Base-by-base conservation (phyloP, 345 rosid species). In the Gossypium herbaceum region DNA sequence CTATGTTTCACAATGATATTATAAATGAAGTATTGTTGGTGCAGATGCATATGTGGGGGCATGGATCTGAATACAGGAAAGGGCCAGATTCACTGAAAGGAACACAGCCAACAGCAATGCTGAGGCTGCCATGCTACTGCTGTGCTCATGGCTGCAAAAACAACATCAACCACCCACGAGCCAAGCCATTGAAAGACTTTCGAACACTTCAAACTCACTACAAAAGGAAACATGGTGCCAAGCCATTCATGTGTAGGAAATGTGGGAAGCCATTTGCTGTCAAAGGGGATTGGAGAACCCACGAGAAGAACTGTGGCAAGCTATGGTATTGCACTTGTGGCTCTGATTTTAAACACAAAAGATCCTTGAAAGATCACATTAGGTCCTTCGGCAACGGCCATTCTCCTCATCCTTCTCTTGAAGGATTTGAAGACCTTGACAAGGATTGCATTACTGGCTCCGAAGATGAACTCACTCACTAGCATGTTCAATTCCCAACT, bases 211-310 rank as follows among this genome's bases (percentile, higher is more conserved):
- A 91, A 50, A 91, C 93, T 44, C 97, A 89, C 78, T 91, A 84
- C 92, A 91, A 89, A 65, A 85, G 97, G 52, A 91, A 91, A 82
- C 97, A 89, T 9, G 97, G 93, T 0, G 78, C 80, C 16, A 91
- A 91, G 81, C 90, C 89, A 41, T 91, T 91, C 65, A 70, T 79
- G 79, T 95, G 99, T 78, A 79, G 99, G 73, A 95, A 93, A 79
- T 95, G 99, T 41, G 88, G 84, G 34, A 93, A 95, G 76, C 71
- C 94, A 0, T 93, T 93, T 59, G 98, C 99, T 0, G 98, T 95
- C 13, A 93, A 94, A 80, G 99, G 99, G 1, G 99, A 95, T 56
- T 95, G 99, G 99, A 80, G 99, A 65, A 95, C 99, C 13, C 99
- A 95, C 63, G 99, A 95, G 79, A 95, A 95, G 83, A 95, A 95